Conservation (phyloP, 1,284 basidiomycete species). For the Moniliophthora roreri region DNA sequence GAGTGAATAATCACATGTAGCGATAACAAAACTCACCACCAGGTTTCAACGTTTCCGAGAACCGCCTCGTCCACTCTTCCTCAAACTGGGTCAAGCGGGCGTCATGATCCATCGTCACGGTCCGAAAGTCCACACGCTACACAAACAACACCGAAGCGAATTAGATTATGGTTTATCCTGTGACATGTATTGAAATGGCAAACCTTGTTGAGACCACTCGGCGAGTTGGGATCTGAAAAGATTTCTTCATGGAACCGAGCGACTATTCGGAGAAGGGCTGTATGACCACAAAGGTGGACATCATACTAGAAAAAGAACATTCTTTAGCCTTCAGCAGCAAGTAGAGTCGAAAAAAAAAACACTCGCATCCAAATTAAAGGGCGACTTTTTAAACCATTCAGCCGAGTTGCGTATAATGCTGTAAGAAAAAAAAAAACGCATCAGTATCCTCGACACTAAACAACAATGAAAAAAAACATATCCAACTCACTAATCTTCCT, state of each 20-base stretch:
- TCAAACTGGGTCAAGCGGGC: constrained; percentile 54
- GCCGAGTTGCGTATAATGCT: constrained; percentile 72
- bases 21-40: constrained; percentile 36
- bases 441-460: constrained; percentile 4
- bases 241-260: constrained; percentile 74
- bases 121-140: constrained; percentile 65
- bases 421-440: constrained; percentile 8
- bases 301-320: constrained; percentile 50
- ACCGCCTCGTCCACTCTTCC: constrained; percentile 62
- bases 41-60: constrained; percentile 54
- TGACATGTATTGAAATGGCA: constrained; percentile 1
- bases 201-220: constrained; percentile 72
- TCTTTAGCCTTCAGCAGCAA: not conserved
- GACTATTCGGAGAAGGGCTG: constrained; percentile 66
- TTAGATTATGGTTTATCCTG: not conserved
- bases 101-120: constrained; percentile 62
- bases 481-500: constrained; percentile 73
- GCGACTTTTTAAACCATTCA: constrained; percentile 76
- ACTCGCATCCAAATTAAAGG: constrained; percentile 57
- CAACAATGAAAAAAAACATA: too few species aligned
- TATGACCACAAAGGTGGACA: constrained; percentile 73
- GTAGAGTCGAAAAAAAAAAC: not conserved
- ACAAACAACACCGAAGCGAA: constrained; percentile 6
- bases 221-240: constrained; percentile 69
- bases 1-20: not conserved